Percentiles rank a stretch among this genome's conserved stretches.
Conservation (phyloP, 805 yeast genomes). For the Kodamaea lidongshanica region DNA sequence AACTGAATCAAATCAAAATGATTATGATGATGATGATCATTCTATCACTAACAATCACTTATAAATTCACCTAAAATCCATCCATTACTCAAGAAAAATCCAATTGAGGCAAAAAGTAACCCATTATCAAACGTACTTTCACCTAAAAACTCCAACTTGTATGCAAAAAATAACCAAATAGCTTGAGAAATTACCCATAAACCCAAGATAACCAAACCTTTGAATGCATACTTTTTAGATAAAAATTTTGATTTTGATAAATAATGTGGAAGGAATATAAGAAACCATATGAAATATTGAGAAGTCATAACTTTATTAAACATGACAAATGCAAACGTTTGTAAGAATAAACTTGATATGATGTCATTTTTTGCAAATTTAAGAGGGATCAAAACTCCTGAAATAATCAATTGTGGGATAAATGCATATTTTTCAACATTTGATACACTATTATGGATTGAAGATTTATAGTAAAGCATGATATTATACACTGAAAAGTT, state of each 20-base stretch:
- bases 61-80: slow-evolving; percentile 55
- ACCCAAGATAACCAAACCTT: slow-evolving; percentile 37
- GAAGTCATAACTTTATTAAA: slow-evolving; percentile 70
- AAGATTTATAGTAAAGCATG: slow-evolving; percentile 58
- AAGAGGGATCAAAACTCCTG: slow-evolving; percentile 55
- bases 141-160: slow-evolving; percentile 75
- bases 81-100: slow-evolving; percentile 58
- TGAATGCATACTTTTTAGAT: slow-evolving; percentile 13
- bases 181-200: slow-evolving; percentile 73
- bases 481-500: slow-evolving; percentile 87
- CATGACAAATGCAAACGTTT: slow-evolving; percentile 39
- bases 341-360: slow-evolving; percentile 31
- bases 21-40: not conserved
- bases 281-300: slow-evolving; percentile 93
- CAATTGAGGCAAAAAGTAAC: slow-evolving; percentile 47
- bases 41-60: slow-evolving; percentile 22
- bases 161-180: slow-evolving; percentile 74
- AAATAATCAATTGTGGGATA: slow-evolving; percentile 68
- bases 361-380: slow-evolving; percentile 27
- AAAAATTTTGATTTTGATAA: slow-evolving; percentile 41
- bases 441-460: slow-evolving; percentile 9
- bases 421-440: slow-evolving; percentile 61
- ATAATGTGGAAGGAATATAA: slow-evolving; percentile 75
- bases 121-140: slow-evolving; percentile 54
- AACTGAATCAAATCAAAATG: no score